Conservation (phyloP, 2,329 filamentous ascomycete species). For the Colletotrichum sojae region DNA sequence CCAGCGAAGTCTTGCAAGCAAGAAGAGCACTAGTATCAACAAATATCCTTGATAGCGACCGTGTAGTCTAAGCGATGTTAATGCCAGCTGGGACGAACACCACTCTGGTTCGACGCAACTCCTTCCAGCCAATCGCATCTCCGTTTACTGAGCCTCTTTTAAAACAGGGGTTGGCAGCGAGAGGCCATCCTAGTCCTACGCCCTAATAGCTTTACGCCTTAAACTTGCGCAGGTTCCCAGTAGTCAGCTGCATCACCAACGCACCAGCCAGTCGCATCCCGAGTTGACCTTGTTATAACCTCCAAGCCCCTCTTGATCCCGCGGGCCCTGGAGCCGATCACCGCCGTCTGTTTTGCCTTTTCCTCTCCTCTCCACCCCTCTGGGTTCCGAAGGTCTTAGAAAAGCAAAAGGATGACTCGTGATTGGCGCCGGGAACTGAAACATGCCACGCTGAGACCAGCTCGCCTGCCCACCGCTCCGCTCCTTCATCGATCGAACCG, state of each 20-base stretch:
- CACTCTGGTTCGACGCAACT: not conserved
- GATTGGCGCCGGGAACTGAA: slow-evolving; percentile 29
- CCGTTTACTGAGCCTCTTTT: not conserved
- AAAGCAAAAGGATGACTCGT: not conserved
- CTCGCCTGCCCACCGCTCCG: not conserved
- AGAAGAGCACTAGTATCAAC: no score
- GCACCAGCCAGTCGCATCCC: slow-evolving; percentile 21
- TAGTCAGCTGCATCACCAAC: slow-evolving; percentile 6
- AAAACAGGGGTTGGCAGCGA: no score
- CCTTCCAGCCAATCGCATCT: slow-evolving; percentile 26
- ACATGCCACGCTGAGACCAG: slow-evolving; percentile 21
- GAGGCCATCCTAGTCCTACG: not conserved
- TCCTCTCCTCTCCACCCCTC: not conserved
- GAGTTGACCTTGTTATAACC: not conserved
- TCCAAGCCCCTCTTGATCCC: not conserved
- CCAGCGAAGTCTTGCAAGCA: no score
- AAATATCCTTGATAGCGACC: no score
- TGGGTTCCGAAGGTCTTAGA: slow-evolving; percentile 13
- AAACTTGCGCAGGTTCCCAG: not conserved
- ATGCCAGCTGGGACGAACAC: slow-evolving; percentile 16
- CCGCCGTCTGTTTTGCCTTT: slow-evolving; percentile 1
- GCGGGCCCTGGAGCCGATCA: slow-evolving; percentile 3
- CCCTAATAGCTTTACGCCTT: no score
- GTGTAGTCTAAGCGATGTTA: not conserved
- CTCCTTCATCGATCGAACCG: not conserved